Evolutionary conservation across 2,329 filamentous ascomycete genomes (phyloP).

Genomic region (Scytalidium lignicola): DNA sequence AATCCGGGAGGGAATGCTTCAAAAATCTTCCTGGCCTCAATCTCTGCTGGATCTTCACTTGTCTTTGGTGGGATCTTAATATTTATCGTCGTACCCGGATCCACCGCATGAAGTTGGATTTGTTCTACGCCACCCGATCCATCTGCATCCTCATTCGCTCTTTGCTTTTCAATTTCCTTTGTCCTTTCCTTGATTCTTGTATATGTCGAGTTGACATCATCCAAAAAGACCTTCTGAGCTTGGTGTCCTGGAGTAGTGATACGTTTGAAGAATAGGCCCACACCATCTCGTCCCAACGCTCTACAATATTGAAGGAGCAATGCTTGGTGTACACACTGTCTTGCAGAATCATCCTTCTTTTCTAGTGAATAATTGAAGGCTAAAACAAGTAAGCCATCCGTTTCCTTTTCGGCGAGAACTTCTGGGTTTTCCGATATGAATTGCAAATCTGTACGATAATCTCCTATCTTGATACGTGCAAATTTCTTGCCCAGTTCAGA

Average conservation of each 20-base stretch:
- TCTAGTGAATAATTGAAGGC: conserved; percentile 86
- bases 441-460: conserved; percentile 67
- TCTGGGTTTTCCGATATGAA: conserved; percentile 76
- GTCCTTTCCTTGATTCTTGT: conserved; percentile 69
- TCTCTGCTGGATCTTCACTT: conserved; percentile 59
- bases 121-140: conserved; percentile 73
- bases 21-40: conserved; percentile 68
- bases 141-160: conserved; percentile 49
- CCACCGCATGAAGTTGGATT: conserved; percentile 94
- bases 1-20: conserved; percentile 79
- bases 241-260: conserved; percentile 87
- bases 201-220: conserved; percentile 89
- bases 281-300: conserved; percentile 72
- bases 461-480: conserved; percentile 67
- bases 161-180: conserved; percentile 39
- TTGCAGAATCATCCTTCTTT: conserved; percentile 67
- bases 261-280: conserved; percentile 91
- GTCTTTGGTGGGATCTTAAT: conserved; percentile 72
- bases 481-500: conserved; percentile 77
- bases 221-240: conserved; percentile 83
- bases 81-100: conserved; percentile 86
- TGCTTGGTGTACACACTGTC: conserved; percentile 89
- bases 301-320: conserved; percentile 93
- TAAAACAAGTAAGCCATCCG: conserved; percentile 83
- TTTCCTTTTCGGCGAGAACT: conserved; percentile 78